phyloP scores from a whole-genome alignment of 1,139 yeast genomes.

The Scheffersomyces titani region DNA sequence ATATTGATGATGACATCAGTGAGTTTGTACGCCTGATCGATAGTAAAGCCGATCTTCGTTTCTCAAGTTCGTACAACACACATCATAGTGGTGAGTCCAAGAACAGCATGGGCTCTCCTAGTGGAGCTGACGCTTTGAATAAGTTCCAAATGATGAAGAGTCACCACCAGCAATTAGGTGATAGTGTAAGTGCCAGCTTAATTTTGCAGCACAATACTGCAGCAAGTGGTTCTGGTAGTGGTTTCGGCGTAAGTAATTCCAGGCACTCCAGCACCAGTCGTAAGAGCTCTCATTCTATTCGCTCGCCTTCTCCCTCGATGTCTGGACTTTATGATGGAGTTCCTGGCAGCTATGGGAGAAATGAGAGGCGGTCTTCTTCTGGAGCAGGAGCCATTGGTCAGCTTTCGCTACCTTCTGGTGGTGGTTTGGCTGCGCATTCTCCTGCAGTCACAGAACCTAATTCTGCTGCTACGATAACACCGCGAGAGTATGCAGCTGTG shows the following conservation, averaged over 20 bases:
- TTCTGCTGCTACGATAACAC: background rate
- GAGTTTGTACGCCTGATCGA: slow-evolving; percentile 84
- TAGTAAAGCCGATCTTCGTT: slow-evolving; percentile 54
- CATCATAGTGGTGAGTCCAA: slow-evolving; percentile 5
- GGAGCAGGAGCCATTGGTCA: slow-evolving; percentile 2
- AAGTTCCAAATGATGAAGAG: slow-evolving; percentile 39
- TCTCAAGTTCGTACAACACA: slow-evolving; percentile 14
- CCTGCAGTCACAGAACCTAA: background rate
- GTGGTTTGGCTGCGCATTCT: slow-evolving; percentile 2
- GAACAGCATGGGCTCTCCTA: slow-evolving; percentile 6
- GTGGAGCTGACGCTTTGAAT: slow-evolving; percentile 29
- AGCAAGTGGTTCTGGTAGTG: slow-evolving; percentile 4
- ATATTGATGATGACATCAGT: slow-evolving; percentile 69
- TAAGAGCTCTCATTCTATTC: slow-evolving; percentile 35
- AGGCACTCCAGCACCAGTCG: slow-evolving; percentile 32
- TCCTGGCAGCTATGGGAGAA: slow-evolving; percentile 11
- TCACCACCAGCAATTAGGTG: slow-evolving; percentile 52
- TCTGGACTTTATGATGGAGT: slow-evolving; percentile 38
- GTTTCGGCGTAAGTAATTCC: slow-evolving; percentile 7
- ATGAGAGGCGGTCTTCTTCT: slow-evolving; percentile 20
- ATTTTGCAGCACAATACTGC: slow-evolving; percentile 22
- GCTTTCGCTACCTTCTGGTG: background rate
- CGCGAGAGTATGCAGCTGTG: background rate
- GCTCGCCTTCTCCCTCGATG: slow-evolving; percentile 33
- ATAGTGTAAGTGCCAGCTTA: slow-evolving; percentile 51